Percentiles rank a stretch among this genome's conserved stretches.
phyloP scores from a whole-genome alignment of 768 basidiomycete genomes.

The Inosperma sp. region DNA sequence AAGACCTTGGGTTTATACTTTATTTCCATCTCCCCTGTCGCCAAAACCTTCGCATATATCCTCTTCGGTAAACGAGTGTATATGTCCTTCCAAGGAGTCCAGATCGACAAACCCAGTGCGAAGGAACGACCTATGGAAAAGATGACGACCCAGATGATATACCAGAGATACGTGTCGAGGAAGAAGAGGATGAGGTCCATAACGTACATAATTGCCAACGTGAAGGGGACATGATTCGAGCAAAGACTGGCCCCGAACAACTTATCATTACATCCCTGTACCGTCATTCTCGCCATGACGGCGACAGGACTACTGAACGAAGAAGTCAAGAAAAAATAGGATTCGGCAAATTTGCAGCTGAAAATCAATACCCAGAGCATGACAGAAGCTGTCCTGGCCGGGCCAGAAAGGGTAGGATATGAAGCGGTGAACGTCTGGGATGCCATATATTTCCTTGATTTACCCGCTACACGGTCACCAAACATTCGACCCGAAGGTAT shows the following conservation, averaged over 20 bases:
- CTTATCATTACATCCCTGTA: slow-evolving; percentile 85
- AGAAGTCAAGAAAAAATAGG: slow-evolving; percentile 95
- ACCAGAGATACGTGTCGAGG: slow-evolving; percentile 99
- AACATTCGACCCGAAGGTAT: slow-evolving; percentile 98
- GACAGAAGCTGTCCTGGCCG: slow-evolving; percentile 79
- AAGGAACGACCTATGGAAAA: slow-evolving; percentile 91
- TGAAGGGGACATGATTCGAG: slow-evolving; percentile 89
- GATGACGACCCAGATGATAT: slow-evolving; percentile 97
- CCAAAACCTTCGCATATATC: slow-evolving; percentile 95
- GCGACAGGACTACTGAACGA: slow-evolving; percentile 96
- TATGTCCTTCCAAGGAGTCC: slow-evolving; percentile 99
- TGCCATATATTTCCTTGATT: slow-evolving; percentile 96
- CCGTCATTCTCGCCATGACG: slow-evolving; percentile 94
- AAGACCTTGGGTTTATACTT: slow-evolving; percentile 99
- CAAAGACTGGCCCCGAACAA: slow-evolving; percentile 79
- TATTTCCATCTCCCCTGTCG: slow-evolving; percentile 97
- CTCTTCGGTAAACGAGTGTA: slow-evolving; percentile 94
- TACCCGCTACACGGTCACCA: slow-evolving; percentile 95
- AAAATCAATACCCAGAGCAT: slow-evolving; percentile 89
- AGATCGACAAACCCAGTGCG: slow-evolving; percentile 89
- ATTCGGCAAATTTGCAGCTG: slow-evolving; percentile 93
- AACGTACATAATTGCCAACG: slow-evolving; percentile 96
- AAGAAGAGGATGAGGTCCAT: slow-evolving; percentile 99
- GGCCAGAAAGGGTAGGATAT: slow-evolving; percentile 73
- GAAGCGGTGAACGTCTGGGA: slow-evolving; percentile 99